A percentile compares a stretch with the other conserved stretches of the same genome.
Conservation (phyloP, 1,139 yeast species). For the Candida labiduridarum region DNA sequence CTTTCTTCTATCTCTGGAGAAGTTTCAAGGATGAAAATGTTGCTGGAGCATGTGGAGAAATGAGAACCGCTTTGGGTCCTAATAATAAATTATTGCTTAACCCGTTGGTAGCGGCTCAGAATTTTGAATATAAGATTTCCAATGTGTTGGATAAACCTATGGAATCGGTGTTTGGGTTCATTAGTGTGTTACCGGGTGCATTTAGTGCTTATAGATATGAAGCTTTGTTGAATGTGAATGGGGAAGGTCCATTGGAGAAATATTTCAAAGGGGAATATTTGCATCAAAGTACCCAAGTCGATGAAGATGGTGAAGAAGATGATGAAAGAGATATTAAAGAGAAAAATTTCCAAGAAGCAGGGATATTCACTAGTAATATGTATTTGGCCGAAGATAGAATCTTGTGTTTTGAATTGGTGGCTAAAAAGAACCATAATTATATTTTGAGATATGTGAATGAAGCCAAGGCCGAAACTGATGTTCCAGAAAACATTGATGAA, state of each 20-base stretch:
- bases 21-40: slow-evolving; percentile 71
- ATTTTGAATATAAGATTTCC: slow-evolving; percentile 82
- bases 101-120: slow-evolving; percentile 83
- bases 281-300: slow-evolving; percentile 46
- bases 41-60: slow-evolving; percentile 92
- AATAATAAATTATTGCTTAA: slow-evolving; percentile 57
- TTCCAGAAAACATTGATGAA: slow-evolving; percentile 72
- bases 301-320: slow-evolving; percentile 35
- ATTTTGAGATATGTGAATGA: slow-evolving; percentile 70
- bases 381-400: slow-evolving; percentile 85
- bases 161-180: slow-evolving; percentile 82
- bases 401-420: slow-evolving; percentile 78
- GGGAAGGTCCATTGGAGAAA: slow-evolving; percentile 73
- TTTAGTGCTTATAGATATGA: slow-evolving; percentile 80
- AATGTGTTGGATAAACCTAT: slow-evolving; percentile 82
- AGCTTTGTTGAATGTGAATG: slow-evolving; percentile 67
- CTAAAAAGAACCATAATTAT: slow-evolving; percentile 65
- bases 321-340: slow-evolving; percentile 48
- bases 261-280: slow-evolving; percentile 80
- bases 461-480: slow-evolving; percentile 84
- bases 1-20: slow-evolving; percentile 78
- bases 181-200: slow-evolving; percentile 83
- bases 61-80: slow-evolving; percentile 67
- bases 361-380: slow-evolving; percentile 81
- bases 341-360: slow-evolving; percentile 49